Percentiles rank a stretch among this genome's conserved stretches.
phyloP scores from a whole-genome alignment of 345 rosid species.

The Gynandropsis gynandra region DNA sequence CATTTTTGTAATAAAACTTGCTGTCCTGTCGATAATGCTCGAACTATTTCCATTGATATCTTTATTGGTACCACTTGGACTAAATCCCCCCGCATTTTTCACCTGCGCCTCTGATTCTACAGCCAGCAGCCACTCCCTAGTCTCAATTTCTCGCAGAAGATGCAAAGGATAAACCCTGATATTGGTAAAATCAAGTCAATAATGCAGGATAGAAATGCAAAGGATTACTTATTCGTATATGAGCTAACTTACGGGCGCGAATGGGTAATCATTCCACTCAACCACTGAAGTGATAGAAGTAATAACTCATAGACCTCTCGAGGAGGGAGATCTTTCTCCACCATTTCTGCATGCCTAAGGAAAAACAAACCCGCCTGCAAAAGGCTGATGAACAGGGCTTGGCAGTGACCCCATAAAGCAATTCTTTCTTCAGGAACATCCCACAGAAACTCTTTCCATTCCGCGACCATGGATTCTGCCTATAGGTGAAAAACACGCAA shows the following conservation, averaged over 20 bases:
- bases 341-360: conserved; percentile 87
- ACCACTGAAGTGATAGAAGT: conserved; percentile 91
- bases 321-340: conserved; percentile 94
- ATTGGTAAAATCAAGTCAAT: conserved; percentile 20
- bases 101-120: conserved; percentile 92
- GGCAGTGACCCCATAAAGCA: conserved; percentile 97
- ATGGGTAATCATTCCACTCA: conserved; percentile 81
- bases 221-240: conserved; percentile 7
- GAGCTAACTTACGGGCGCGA: conserved; percentile 67
- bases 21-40: conserved; percentile 76
- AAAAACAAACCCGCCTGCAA: conserved; percentile 90
- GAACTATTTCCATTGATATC: conserved; percentile 45
- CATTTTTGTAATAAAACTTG: conserved; percentile 80
- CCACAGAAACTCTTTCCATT: conserved; percentile 99
- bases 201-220: conserved; percentile 5
- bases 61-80: conserved; percentile 33
- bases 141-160: conserved; percentile 94
- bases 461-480: conserved; percentile 99
- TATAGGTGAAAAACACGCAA: conserved; percentile 29
- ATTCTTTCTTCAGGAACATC: conserved; percentile 99
- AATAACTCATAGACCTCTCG: conserved; percentile 85
- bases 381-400: conserved; percentile 64
- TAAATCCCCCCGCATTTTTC: conserved; percentile 57
- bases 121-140: conserved; percentile 94
- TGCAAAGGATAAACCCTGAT: conserved; percentile 85